These are phyloP conservation scores for Hymenoscyphus fraxineus DNA, from an alignment of 2,329 filamentous ascomycete genomes.

Conservation along the genomic window DNA sequence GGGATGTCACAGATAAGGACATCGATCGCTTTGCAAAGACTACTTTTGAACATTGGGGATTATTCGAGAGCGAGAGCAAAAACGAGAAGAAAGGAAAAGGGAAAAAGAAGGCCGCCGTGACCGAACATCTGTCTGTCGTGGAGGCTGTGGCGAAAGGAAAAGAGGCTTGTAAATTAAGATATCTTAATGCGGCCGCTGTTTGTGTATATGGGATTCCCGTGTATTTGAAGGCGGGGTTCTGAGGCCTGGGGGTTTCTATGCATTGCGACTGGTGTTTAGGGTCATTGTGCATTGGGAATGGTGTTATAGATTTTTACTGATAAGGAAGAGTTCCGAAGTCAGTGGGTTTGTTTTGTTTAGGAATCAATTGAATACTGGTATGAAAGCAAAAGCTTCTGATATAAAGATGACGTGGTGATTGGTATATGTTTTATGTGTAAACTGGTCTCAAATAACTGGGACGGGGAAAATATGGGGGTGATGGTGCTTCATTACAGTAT, in stretches of 20 bases:
- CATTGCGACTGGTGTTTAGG: neutral
- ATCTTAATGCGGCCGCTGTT: conserved; percentile 89
- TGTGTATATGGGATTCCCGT: conserved; percentile 95
- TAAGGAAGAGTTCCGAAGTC: conserved; percentile 2
- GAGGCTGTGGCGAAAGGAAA: conserved; percentile 75
- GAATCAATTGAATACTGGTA: neutral
- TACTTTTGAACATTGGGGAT: conserved; percentile 81
- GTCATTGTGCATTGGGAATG: neutral
- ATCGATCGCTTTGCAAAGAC: conserved; percentile 86
- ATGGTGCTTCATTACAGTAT: too few species aligned
- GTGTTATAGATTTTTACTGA: neutral
- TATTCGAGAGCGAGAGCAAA: conserved; percentile 42
- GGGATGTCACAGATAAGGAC: conserved; percentile 97
- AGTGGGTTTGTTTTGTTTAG: neutral
- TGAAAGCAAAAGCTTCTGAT: neutral
- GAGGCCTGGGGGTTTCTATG: neutral
- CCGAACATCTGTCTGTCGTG: conserved; percentile 57
- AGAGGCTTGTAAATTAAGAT: conserved; percentile 78
- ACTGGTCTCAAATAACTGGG: too few species aligned
- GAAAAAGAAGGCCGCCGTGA: conserved; percentile 31
- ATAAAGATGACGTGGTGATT: too few species aligned
- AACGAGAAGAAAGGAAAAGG: conserved; percentile 31
- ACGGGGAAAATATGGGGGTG: too few species aligned
- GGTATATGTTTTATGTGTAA: too few species aligned
- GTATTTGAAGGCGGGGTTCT: conserved; percentile 39